These are phyloP conservation scores for Barnettozyma salicaria DNA, from an alignment of 805 yeast species.

Conservation along the genomic window DNA sequence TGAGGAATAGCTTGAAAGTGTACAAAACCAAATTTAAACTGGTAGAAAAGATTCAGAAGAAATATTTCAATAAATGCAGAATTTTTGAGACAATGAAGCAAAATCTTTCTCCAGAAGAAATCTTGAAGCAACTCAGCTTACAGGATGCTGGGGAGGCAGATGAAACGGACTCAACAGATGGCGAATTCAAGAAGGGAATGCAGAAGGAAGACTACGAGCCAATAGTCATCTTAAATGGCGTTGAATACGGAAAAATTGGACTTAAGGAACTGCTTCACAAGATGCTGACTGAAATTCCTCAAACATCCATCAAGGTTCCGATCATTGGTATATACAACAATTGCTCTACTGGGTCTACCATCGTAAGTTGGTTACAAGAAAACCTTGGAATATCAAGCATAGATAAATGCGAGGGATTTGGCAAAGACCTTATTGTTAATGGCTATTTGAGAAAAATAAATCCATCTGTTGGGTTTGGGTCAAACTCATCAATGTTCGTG, in stretches of 20 bases:
- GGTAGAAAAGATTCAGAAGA: constrained; percentile 54
- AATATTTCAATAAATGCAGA: constrained; percentile 74
- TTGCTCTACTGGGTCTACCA: constrained; percentile 54
- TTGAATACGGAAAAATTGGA: constrained; percentile 33
- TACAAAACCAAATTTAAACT: constrained; percentile 42
- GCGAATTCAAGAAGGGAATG: constrained; percentile 8
- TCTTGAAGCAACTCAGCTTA: constrained; percentile 22
- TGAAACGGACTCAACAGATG: not conserved
- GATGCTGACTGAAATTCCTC: constrained; percentile 46
- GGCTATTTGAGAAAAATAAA: constrained; percentile 52
- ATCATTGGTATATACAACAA: constrained; percentile 63
- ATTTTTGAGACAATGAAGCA: constrained; percentile 59
- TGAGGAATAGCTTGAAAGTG: constrained; percentile 44
- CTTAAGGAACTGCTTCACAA: constrained; percentile 37
- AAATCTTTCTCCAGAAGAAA: constrained; percentile 41
- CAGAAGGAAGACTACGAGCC: constrained; percentile 23
- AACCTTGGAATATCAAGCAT: constrained; percentile 39
- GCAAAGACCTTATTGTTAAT: constrained; percentile 58
- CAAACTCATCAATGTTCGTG: constrained; percentile 67
- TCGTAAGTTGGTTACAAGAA: constrained; percentile 53
- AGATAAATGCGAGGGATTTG: constrained; percentile 62
- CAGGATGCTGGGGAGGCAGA: constrained; percentile 8
- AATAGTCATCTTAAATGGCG: constrained; percentile 31
- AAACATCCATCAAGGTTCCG: constrained; percentile 51
- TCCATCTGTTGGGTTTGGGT: constrained; percentile 60